These are phyloP conservation scores for Backusella australiensis DNA, from an alignment of 192 early-diverging fungal genomes.

Conservation along the genomic window DNA sequence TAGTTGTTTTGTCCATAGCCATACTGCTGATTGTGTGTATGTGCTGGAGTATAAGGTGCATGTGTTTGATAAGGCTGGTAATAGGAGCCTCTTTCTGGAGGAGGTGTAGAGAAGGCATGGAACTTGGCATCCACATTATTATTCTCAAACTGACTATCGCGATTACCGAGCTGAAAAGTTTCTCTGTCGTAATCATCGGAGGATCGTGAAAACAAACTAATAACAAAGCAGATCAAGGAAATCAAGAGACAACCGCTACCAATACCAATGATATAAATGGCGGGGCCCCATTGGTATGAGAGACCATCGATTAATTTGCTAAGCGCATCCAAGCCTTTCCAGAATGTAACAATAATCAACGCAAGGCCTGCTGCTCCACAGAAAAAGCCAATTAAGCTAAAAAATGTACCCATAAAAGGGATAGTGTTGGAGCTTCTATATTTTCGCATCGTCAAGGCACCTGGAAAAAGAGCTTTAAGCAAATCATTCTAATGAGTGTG, in stretches of 20 bases:
- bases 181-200: not conserved
- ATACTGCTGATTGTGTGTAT: not conserved
- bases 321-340: not conserved
- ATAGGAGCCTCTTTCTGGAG: not conserved
- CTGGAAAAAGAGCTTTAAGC: not conserved
- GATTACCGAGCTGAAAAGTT: not conserved
- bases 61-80: not conserved
- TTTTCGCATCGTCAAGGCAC: not conserved
- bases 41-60: not conserved
- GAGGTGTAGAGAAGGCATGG: not conserved
- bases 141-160: not conserved
- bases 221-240: not conserved
- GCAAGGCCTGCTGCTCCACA: slow-evolving; percentile 11
- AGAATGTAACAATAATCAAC: slow-evolving; percentile 7
- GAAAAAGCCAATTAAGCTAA: slow-evolving; percentile 2
- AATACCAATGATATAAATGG: slow-evolving; percentile 12
- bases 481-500: not conserved
- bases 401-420: slow-evolving; percentile 14
- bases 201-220: not conserved
- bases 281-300: slow-evolving; percentile 7
- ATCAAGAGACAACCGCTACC: slow-evolving; percentile 9
- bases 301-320: not conserved
- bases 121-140: not conserved
- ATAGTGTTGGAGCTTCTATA: not conserved
- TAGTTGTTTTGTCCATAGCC: not conserved